Evolutionary conservation across 169 alveolate species (phyloP).

Genomic region (Eimeria maxima): DNA sequence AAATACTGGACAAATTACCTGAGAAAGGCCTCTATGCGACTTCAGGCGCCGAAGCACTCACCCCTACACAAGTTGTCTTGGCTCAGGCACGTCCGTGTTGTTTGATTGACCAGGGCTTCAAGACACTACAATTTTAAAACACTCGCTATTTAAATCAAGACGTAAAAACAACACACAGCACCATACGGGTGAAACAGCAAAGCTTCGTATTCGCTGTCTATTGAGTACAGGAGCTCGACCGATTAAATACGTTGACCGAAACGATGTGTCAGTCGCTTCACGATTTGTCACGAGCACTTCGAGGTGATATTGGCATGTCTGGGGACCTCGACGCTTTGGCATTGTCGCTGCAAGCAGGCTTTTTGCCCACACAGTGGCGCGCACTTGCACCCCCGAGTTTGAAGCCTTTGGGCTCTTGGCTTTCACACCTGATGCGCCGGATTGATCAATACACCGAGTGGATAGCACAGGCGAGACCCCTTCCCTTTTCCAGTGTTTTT

Average conservation of each 20-base stretch:
- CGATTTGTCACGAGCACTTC: slow-evolving; percentile 94
- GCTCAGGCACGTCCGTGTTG: slow-evolving; percentile 85
- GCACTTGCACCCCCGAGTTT: slow-evolving; percentile 94
- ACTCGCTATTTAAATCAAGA: too few species aligned
- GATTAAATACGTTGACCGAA: slow-evolving; percentile 92
- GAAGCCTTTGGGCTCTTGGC: slow-evolving; percentile 96
- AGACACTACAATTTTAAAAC: too few species aligned
- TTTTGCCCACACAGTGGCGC: slow-evolving; percentile 93
- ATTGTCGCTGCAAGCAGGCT: slow-evolving; percentile 91
- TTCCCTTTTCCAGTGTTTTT: neutral
- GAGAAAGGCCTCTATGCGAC: slow-evolving; percentile 88
- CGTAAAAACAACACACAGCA: too few species aligned
- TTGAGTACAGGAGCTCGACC: slow-evolving; percentile 90
- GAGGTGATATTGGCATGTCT: slow-evolving; percentile 97
- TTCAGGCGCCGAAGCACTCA: slow-evolving; percentile 90
- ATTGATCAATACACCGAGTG: slow-evolving; percentile 91
- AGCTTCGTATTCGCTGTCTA: neutral
- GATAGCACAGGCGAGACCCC: slow-evolving; percentile 84
- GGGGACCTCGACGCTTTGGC: slow-evolving; percentile 94
- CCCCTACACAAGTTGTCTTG: slow-evolving; percentile 95
- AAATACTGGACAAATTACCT: slow-evolving; percentile 89
- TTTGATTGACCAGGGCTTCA: neutral
- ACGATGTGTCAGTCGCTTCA: slow-evolving; percentile 86
- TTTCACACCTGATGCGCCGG: slow-evolving; percentile 91
- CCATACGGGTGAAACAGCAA: neutral